Base-by-base conservation (phyloP, 139 green algal genomes). In the Pleodorina starrii region DNA sequence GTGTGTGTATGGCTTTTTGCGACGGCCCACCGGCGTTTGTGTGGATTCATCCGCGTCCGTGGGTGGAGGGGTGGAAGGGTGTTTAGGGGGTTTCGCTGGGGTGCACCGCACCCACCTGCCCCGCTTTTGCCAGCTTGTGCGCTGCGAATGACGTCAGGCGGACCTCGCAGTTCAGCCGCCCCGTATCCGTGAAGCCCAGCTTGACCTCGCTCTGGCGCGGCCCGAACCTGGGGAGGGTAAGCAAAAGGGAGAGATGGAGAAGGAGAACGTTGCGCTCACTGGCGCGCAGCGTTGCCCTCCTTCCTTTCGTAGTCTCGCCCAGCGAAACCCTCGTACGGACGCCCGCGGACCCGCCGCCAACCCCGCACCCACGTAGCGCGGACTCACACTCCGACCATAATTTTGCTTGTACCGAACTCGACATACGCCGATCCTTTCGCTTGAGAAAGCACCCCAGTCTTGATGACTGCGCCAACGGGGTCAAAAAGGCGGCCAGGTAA, bases 401-500 rank as follows among this genome's bases (percentile, higher is more conserved):
- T 84, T 82, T 98, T 98, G 23, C 93, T 98, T 66, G 91, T 91
- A 0, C 89, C 90, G 19, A 97, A 93, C 81, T 98, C 96, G 7
- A 86, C 92, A 80, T 98, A 98, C 1, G 94, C 93, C 9, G 96
- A 98, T 5, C 96, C 96, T 32, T 94, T 87, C 2, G 96, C 96
- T 74, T 96, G 93, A 51, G 93, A 96, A 73, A 97, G 90, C 10
- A 93, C 90, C 1, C 90, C 91, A 4, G 90, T 93, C 63, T 92
- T 87, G 43, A 98, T 54, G 77, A 98, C 95, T 97, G 95, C 50
- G 50, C 32, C 23, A 42, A 11, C 25, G 1, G 44, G 27, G 5
- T 42, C 11, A 10, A 42, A 42, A 60, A 63, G 29, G 43, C 25
- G 25, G 27, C 32, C 27, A 38, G 74, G 29, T n/a, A n/a, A n/a